Evolutionary conservation across 73 alveolate species (phyloP), one percentile per base, ranked within the genome.

Genomic region (Paramecium tetraurelia): DNA sequence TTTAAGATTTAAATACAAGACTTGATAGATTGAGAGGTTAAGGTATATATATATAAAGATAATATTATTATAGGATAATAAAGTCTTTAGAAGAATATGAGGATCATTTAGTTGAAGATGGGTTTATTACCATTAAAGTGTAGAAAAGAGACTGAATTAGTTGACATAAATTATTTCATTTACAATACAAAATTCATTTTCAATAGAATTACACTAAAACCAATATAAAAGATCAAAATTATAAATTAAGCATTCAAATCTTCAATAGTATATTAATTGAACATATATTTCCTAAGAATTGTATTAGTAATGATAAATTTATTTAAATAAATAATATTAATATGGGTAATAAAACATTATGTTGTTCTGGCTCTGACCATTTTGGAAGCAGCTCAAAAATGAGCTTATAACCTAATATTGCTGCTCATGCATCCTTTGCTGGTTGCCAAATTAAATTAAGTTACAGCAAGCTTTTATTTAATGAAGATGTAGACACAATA

Each of bases 281-380:
- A 5, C 27, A 18, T n/a, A 12, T 14, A 48, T 48, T 48, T 22
- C 2, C 2, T 48, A 4, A 40, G 48, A 40, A 40, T n/a, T 18
- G 8, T 50, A 11, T 53, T 53, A 5, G 69, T 8, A 0, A 53
- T 53, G 2, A 22, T 18, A 53, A 53, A 18, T 0, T 53, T 53
- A 53, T 53, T 53, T 20, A 16, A 53, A 27, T 63, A 63, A 31
- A 63, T 63, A 63, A 20, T 14, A 31, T 31, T 63, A 75, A 75
- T 5, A 80, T 80, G 77, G 90, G 90, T 5, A 80, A 80, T 80
- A 80, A 80, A 24, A 80, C 90, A 31, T 4, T 44, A 10, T 80
- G 90, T 22, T 80, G 90, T 2, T 10, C 76, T 46, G 33, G 69
- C 14, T 53, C 70, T 44, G 70, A 24, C 8, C 12, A 48, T 8